Base-by-base conservation (phyloP, 257 asterid genomes). In the Henckelia pumila region DNA sequence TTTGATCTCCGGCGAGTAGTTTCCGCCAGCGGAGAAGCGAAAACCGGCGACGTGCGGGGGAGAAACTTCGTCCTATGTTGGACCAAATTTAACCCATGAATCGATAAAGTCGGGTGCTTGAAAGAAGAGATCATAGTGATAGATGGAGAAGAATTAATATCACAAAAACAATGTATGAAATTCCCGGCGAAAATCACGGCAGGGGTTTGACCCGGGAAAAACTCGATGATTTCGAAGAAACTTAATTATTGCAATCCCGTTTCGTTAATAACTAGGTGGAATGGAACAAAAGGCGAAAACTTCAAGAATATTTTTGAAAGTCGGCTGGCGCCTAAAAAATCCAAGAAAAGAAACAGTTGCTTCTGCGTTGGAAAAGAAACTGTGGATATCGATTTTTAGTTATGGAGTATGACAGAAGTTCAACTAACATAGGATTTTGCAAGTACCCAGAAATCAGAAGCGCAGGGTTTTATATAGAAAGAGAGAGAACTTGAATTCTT, bases 61-160 rank as follows among this genome's bases (percentile, higher is more conserved):
- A 35, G 75, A 19, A 67, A 55, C 56, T 53, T 16, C 1, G 66
- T 62, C 66, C 69, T 72, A 7, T 82, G 73, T 58, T 70, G 83
- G 76, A 78, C 72, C 32, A 76, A 72, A 70, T 81, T 84, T 17
- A 83, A 75, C 68, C 77, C 85, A 61, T 61, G 69, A 63, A 79
- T 28, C 3, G 82, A 30, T 1, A 73, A 19, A 52, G 69, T 35
- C 0, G 95, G 78, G 55, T 78, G 92, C 58, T 79, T 84, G 68
- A 89, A 60, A 29, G 95, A 85, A 28, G 95, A 80, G 71, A 89
- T 87, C 96, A 89, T 80, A 30, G 50, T 61, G 64, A 61, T 47
- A 53, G 9, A 26, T 53, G 24, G 10, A 68, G 50, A 64, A 70
- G 59, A 24, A 14, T n/a, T n/a, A n/a, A n/a, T 59, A 58, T 24